Evolutionary conservation across 2,329 filamentous ascomycete genomes (phyloP).

Genomic region (Juglanconis sp.): DNA sequence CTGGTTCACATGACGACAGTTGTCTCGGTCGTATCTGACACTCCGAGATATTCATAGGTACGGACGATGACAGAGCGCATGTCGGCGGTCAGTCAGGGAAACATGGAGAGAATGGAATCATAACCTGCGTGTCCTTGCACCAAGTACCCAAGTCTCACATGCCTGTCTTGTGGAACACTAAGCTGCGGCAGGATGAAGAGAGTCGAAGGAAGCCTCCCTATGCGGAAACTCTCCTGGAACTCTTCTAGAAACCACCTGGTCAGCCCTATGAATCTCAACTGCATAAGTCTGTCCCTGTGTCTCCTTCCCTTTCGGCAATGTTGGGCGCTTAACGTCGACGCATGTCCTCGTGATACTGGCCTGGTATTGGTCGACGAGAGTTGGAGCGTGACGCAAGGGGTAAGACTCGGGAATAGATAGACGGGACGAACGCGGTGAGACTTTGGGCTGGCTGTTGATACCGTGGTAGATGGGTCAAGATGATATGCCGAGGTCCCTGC

Average conservation of each 20-base stretch:
- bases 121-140: background rate
- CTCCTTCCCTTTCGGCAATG: background rate
- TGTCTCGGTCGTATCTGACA: background rate
- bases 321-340: background rate
- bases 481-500: background rate
- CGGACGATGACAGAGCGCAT: background rate
- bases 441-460: background rate
- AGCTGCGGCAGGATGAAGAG: background rate
- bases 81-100: too few relatives aligned
- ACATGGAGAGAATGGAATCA: background rate
- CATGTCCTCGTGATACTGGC: background rate
- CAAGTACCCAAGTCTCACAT: background rate
- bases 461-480: background rate
- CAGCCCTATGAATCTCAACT: conserved; percentile 14
- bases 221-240: background rate
- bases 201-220: background rate
- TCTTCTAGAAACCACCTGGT: conserved; percentile 7
- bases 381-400: background rate
- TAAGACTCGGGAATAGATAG: background rate
- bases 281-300: conserved; percentile 3
- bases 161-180: background rate
- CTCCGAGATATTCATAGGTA: background rate
- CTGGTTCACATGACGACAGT: background rate
- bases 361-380: background rate
- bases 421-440: background rate